A percentile compares a stretch with the other conserved stretches of the same genome.
phyloP scores from a whole-genome alignment of 2,329 filamentous ascomycete species.

The Colletotrichum sp. region DNA sequence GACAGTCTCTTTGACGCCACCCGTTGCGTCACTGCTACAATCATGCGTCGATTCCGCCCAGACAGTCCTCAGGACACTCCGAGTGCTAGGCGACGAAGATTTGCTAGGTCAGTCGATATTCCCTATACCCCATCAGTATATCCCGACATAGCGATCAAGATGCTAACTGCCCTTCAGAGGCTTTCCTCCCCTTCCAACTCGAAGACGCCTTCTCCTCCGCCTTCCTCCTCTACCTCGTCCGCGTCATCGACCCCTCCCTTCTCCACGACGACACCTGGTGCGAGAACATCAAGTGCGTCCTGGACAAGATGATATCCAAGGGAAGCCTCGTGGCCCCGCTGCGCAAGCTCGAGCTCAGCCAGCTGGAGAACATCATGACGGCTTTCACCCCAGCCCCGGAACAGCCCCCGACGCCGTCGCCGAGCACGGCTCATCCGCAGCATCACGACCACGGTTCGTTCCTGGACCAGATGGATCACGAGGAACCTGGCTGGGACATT shows the following conservation, averaged over 20 bases:
- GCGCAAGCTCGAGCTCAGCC: constrained; percentile 39
- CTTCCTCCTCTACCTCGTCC: constrained; percentile 41
- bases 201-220: constrained; percentile 46
- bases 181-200: constrained; percentile 44
- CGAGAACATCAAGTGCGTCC: constrained; percentile 37
- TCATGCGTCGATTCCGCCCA: constrained; percentile 22
- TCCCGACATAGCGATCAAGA: constrained; percentile 3
- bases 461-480: constrained; percentile 8
- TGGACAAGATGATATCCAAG: constrained; percentile 41
- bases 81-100: constrained; percentile 27
- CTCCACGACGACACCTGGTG: constrained; percentile 38
- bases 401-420: constrained; percentile 18
- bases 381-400: constrained; percentile 33
- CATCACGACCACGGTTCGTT: constrained; percentile 11
- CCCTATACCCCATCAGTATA: accelerated
- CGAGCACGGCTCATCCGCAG: constrained; percentile 7
- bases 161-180: constrained; percentile 23
- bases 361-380: constrained; percentile 39
- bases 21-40: constrained; percentile 15
- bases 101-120: constrained; percentile 22
- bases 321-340: constrained; percentile 41
- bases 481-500: constrained; percentile 31
- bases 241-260: constrained; percentile 33
- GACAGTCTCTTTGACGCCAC: constrained; percentile 4
- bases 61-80: constrained; percentile 18